phyloP scores from a whole-genome alignment of 2,329 filamentous ascomycete genomes.

The Aureobasidium melanogenum region DNA sequence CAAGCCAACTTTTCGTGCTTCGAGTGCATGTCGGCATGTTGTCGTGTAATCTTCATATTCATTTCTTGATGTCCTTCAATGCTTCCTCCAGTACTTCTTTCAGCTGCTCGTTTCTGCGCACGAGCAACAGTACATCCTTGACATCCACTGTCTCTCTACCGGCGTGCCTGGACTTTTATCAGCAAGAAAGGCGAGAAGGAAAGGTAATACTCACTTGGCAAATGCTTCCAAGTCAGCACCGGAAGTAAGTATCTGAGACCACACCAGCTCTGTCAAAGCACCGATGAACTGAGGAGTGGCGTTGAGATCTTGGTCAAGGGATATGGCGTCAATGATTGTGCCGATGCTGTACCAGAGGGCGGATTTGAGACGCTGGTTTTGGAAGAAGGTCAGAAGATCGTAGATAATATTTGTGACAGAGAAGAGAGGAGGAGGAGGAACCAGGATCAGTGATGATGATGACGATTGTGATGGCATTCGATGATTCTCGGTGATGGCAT shows the following conservation, averaged over 20 bases:
- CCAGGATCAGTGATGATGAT: no score
- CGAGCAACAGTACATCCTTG: constrained; percentile 80
- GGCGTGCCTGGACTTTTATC: constrained; percentile 52
- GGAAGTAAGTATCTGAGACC: constrained; percentile 58
- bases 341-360: constrained; percentile 78
- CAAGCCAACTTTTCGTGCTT: background rate
- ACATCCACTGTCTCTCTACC: constrained; percentile 70
- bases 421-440: no score
- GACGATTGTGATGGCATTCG: background rate
- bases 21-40: background rate
- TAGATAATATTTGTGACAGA: no score
- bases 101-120: constrained; percentile 77
- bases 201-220: constrained; percentile 35
- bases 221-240: constrained; percentile 53
- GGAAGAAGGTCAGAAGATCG: no score
- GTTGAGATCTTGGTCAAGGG: constrained; percentile 63
- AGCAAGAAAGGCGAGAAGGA: background rate
- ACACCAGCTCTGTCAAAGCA: constrained; percentile 75
- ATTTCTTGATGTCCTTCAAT: background rate
- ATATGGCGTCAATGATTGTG: constrained; percentile 82
- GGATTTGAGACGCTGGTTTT: constrained; percentile 63
- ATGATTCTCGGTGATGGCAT: background rate
- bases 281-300: constrained; percentile 52
- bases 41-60: background rate
- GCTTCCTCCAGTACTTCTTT: constrained; percentile 60